Base-by-base conservation (phyloP, 169 alveolate species). In the Plasmodium reichenowi region DNA sequence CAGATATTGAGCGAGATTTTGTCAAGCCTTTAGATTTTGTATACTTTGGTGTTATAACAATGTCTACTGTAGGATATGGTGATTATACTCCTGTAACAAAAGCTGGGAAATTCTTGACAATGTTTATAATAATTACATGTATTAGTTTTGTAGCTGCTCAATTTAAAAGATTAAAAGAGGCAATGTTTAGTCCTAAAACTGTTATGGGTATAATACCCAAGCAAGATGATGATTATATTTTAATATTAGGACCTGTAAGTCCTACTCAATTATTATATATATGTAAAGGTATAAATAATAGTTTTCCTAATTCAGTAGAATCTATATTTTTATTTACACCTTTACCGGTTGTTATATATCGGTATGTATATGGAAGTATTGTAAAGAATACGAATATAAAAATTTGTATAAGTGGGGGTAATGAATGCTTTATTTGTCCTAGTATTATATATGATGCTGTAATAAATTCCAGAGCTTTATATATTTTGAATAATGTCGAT, bases 51-150 rank as follows among this genome's bases (percentile, higher is more conserved):
- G 95, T 94, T 5, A 95, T 93, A 12, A 94, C 96, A 3, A 92
- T 94, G 95, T 93, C 95, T 8, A 94, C 96, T 7, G 96, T 94
- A 20, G 96, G 96, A 52, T 94, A 94, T 66, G 96, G 96, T 7
- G 96, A 94, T 68, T 94, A 93, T 45, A 73, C 93, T 10, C 96
- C 96, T 0, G 92, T 59, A 2, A 94, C 96, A 13, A 43, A 74
- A 1, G 68, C 86, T 45, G 96, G 96, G 12, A 91, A 95, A 9
- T 15, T 32, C 0, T 43, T 94, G 54, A 90, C 95, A 6, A 91
- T 94, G 88, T 62, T 93, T 13, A 74, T 93, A 8, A 94, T 94
- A 13, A 58, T 90, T 22, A 88, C 92, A 10, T 94, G 95, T 71
- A 88, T 94, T 15, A 89, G 95, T 29, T 85, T 94, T 38, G 96